These are phyloP conservation scores for Syncephalis fuscata DNA, from an alignment of 371 early-diverging fungal species.

Conservation along the genomic window DNA sequence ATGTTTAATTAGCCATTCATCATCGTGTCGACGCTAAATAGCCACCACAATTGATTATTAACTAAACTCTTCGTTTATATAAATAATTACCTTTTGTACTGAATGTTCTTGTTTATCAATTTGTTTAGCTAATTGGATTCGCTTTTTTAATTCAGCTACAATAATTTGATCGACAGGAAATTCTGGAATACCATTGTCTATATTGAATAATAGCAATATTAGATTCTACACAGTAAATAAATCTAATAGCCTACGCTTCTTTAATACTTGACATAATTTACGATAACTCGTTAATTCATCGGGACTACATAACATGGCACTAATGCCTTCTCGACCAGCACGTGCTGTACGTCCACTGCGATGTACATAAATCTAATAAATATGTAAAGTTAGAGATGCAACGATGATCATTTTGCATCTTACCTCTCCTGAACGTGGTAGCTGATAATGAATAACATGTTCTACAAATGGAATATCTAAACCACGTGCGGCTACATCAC, in stretches of 20 bases:
- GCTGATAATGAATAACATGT: constrained; percentile 75
- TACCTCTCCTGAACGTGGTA: constrained; percentile 60
- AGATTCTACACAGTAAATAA: constrained; percentile 10
- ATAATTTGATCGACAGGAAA: constrained; percentile 51
- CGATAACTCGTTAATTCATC: constrained; percentile 63
- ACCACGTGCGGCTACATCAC: constrained; percentile 86
- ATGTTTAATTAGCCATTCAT: constrained; percentile 70
- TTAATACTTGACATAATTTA: constrained; percentile 55
- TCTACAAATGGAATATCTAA: constrained; percentile 75
- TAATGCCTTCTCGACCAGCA: constrained; percentile 68
- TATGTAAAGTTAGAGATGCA: not conserved
- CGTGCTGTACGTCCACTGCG: constrained; percentile 84
- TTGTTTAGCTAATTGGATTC: constrained; percentile 55
- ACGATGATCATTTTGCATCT: not conserved
- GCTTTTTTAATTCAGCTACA: constrained; percentile 39
- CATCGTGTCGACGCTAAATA: constrained; percentile 4
- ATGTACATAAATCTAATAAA: constrained; percentile 50
- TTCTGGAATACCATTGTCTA: constrained; percentile 32
- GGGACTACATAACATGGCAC: constrained; percentile 63
- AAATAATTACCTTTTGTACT: constrained; percentile 34
- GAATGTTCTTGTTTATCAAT: constrained; percentile 66
- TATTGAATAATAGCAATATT: not conserved
- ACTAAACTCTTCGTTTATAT: not conserved
- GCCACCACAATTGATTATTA: not conserved
- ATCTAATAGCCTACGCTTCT: constrained; percentile 17